Conservation (phyloP, 345 rosid species). For the Adansonia digitata region DNA sequence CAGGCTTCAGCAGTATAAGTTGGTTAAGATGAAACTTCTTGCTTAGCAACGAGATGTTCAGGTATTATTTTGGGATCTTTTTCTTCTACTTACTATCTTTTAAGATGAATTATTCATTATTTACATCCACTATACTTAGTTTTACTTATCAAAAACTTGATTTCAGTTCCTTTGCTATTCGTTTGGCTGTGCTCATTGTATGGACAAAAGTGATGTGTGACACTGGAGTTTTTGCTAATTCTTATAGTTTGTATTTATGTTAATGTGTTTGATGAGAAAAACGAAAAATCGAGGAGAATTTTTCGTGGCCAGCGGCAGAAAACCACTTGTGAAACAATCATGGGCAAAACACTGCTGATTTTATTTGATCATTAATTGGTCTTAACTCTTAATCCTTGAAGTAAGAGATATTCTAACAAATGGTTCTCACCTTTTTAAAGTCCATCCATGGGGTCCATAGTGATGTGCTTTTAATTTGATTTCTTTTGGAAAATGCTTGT, state of each 20-base stretch:
- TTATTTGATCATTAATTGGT: not conserved
- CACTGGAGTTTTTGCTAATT: not conserved
- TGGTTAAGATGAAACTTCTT: conserved; percentile 84
- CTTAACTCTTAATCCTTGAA: not conserved
- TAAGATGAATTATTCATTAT: not conserved
- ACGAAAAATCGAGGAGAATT: not conserved
- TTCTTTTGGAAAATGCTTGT: not conserved
- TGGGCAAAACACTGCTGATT: not conserved
- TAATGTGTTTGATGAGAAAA: not conserved
- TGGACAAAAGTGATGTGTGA: not conserved
- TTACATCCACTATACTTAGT: not conserved
- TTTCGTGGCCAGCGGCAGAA: not conserved
- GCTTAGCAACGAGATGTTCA: conserved; percentile 84
- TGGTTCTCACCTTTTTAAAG: not conserved
- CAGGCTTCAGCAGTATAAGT: conserved; percentile 81
- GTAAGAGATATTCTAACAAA: not conserved
- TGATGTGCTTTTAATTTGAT: not conserved
- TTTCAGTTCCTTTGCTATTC: not conserved
- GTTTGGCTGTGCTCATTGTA: not conserved
- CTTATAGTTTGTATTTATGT: not conserved
- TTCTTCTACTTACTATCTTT: not conserved
- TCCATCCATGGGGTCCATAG: not conserved
- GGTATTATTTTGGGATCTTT: conserved; percentile 20
- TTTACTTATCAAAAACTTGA: not conserved
- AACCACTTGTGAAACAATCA: not conserved